Base-by-base conservation (phyloP, 164 flowering plant species). In the Sedum album region DNA sequence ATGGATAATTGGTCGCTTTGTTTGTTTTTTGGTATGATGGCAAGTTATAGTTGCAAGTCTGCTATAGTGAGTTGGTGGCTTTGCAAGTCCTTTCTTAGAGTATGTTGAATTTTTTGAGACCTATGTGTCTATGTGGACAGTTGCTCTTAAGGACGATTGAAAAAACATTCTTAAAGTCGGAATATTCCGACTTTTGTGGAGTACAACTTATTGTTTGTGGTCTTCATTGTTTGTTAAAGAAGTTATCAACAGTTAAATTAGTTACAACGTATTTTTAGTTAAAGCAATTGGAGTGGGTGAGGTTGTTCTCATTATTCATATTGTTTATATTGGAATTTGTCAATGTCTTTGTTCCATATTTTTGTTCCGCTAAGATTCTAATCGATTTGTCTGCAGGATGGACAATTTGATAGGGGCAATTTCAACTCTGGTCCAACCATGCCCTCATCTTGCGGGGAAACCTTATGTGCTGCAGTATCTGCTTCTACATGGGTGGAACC, bases 401-500 rank as follows among this genome's bases (percentile, higher is more conserved):
- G 97, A 18, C 81, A 85, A 41, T 91, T 91, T 83, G 96, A 89
- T 68, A 81, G 80, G 68, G 87, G 75, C 57, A 86, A 86, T 74
- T 85, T 84, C 73, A 71, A 71, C 69, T 73, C 75, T 71, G 89
- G 94, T 38, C 81, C 83, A 63, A 83, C 84, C 83, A 79, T 85
- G 80, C 86, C 96, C 70, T 89, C 96, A 49, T 80, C 84, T 39
- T 80, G 82, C 68, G 97, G 97, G 67, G 97, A 91, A 23, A 74
- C 94, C 51, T 81, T 73, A 48, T 91, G 97, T 77, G 96, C 96
- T 64, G 97, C 96, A 35, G 94, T 91, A 74, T 84, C 97, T 66
- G 97, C 97, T 46, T 88, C 94, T 65, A 70, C 96, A 33, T 89
- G 97, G 96, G 92, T 91, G 33, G 97, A 89, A 79, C 90, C 97